These are phyloP conservation scores for Claviceps sorghi DNA, from an alignment of 2,329 filamentous ascomycete species.

Conservation along the genomic window DNA sequence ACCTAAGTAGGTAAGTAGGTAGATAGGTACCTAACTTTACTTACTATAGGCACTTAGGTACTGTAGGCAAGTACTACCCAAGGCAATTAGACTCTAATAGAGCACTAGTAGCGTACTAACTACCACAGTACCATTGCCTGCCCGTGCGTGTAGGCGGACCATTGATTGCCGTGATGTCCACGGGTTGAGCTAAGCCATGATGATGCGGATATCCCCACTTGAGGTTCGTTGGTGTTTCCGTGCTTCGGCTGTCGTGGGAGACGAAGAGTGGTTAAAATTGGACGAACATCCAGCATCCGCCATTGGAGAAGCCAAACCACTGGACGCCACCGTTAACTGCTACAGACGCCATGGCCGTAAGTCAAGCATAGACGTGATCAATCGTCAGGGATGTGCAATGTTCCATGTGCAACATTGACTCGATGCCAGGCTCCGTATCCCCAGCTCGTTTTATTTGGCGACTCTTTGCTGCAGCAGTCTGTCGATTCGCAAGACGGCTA, in stretches of 20 bases:
- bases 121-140: neutral
- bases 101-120: neutral
- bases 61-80: no score
- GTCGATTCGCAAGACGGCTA: conserved; percentile 51
- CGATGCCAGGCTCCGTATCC: conserved; percentile 32
- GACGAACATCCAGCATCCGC: neutral
- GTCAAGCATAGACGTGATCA: neutral
- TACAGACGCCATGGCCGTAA: conserved; percentile 11
- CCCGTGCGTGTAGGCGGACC: neutral
- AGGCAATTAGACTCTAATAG: no score
- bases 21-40: no score
- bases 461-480: conserved; percentile 68
- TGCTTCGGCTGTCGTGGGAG: neutral
- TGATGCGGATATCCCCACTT: neutral
- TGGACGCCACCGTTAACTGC: neutral
- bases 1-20: no score
- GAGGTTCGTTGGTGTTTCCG: neutral
- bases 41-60: no score
- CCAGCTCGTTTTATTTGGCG: conserved; percentile 74
- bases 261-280: neutral
- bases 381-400: neutral
- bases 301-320: no score
- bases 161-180: neutral
- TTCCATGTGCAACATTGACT: neutral
- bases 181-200: neutral